Evolutionary conservation across 2,329 filamentous ascomycete species (phyloP).

Genomic region (Phyllosticta paracitricarpa): DNA sequence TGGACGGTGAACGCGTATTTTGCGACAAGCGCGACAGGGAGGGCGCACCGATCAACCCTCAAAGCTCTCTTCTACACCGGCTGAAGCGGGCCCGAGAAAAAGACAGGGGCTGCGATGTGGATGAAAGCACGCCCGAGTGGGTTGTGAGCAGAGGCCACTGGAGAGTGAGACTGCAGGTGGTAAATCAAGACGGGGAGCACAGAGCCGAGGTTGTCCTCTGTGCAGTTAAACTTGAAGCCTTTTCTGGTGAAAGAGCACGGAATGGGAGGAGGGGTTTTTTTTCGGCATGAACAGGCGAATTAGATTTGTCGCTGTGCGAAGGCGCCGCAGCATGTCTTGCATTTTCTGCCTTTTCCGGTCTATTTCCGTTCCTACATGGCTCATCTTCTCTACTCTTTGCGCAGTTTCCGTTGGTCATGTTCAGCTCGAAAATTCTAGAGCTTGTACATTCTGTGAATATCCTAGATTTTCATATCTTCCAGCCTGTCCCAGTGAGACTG

Average conservation of each 20-base stretch:
- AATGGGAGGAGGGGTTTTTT: conserved; percentile 60
- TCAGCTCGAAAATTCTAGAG: too few relatives aligned
- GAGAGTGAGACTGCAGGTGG: conserved; percentile 47
- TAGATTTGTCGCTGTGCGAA: background rate
- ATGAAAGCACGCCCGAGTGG: conserved; percentile 20
- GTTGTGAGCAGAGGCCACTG: conserved; percentile 30
- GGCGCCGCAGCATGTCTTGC: background rate
- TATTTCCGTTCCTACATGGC: background rate
- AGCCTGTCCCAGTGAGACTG: too few relatives aligned
- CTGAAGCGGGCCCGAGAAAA: conserved; percentile 1
- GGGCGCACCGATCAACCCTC: conserved; percentile 17
- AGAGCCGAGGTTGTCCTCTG: conserved; percentile 61
- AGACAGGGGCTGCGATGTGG: conserved; percentile 10
- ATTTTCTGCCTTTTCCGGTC: background rate
- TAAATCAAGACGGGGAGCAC: conserved; percentile 34
- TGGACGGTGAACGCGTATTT: conserved; percentile 36
- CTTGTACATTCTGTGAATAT: too few relatives aligned
- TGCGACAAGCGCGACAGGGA: conserved; percentile 28
- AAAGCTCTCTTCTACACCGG: background rate
- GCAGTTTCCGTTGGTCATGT: too few relatives aligned
- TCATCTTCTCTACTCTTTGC: too few relatives aligned
- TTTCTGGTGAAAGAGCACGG: conserved; percentile 53
- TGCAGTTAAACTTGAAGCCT: conserved; percentile 66
- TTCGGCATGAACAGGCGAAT: background rate
- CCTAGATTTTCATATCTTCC: too few relatives aligned